Base-by-base conservation (phyloP, 768 basidiomycete genomes). In the Leccinellum luteum region DNA sequence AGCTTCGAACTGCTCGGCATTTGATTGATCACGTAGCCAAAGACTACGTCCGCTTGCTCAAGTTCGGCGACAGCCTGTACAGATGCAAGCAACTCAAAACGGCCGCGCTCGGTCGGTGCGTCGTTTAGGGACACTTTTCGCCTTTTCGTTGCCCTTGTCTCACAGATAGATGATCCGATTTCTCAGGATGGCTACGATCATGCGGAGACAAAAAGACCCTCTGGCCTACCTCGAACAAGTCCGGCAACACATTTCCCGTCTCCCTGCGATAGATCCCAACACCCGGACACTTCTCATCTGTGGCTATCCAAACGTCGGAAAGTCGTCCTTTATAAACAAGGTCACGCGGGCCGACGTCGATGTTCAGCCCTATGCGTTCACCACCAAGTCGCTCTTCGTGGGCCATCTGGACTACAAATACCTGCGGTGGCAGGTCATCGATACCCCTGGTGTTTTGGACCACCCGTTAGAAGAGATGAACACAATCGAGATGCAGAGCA, bases 401-500 rank as follows among this genome's bases (percentile, higher is more conserved):
- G 97, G 97, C 1, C 97, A 99, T 75, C 81, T 98, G 71, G 97
- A 99, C 74, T 98, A 99, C 81, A 96, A 94, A 70, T 99, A 99
- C 78, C 82, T 99, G 65, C 87, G 97, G 60, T 99, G 97, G 97
- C 97, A 99, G 74, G 96, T 99, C 51, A 98, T 99, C 67, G 97
- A 99, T 80, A 99, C 97, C 41, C 97, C 97, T 2, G 97, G 97
- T 58, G 89, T 99, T 58, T 82, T 99, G 63, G 97, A 99, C 71
- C 97, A 98, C 73, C 95, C 96, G 2, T 80, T 98, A 31, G 96
- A 99, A 75, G 97, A 99, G 52, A 98, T 99, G 97, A 98, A 98
- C 80, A 98, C 95, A 58, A 99, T 99, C 66, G 97, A 99, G 78
- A 99, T 98, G 96, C 97, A 99, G 80, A 95, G 92, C 66, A 97